phyloP scores from a whole-genome alignment of 2,329 filamentous ascomycete species.

The Eutypa lata region DNA sequence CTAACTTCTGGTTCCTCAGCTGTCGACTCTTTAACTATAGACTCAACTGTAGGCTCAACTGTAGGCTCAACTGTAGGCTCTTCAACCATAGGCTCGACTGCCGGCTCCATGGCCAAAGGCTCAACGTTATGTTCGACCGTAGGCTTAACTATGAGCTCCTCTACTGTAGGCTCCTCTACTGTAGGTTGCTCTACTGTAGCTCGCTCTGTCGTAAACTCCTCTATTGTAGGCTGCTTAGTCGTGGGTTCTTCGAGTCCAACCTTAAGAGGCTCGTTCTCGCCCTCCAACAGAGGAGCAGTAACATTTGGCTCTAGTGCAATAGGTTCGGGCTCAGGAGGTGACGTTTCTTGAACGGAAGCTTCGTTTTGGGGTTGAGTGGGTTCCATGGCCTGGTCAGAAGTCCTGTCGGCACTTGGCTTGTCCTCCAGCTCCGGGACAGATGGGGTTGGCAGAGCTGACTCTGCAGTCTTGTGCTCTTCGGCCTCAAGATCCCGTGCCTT shows the following conservation, averaged over 20 bases:
- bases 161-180: neutral
- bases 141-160: neutral
- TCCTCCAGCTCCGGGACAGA: neutral
- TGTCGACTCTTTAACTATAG: neutral
- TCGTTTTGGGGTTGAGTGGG: neutral
- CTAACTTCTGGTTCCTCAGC: neutral
- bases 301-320: neutral
- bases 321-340: neutral
- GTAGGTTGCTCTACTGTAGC: constrained; percentile 1
- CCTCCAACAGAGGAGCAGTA: neutral
- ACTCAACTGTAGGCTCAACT: neutral
- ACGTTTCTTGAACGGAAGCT: neutral
- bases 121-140: neutral
- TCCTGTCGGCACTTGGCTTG: neutral
- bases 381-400: neutral
- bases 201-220: neutral
- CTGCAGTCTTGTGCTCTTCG: neutral
- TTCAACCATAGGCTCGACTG: neutral
- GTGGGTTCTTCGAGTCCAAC: neutral
- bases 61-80: neutral
- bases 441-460: neutral
- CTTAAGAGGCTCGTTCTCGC: constrained; percentile 18
- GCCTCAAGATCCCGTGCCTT: neutral
- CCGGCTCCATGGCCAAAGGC: no score
- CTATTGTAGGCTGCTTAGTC: neutral